Conservation (phyloP, 169 alveolate species). For the Fabrea salina region DNA sequence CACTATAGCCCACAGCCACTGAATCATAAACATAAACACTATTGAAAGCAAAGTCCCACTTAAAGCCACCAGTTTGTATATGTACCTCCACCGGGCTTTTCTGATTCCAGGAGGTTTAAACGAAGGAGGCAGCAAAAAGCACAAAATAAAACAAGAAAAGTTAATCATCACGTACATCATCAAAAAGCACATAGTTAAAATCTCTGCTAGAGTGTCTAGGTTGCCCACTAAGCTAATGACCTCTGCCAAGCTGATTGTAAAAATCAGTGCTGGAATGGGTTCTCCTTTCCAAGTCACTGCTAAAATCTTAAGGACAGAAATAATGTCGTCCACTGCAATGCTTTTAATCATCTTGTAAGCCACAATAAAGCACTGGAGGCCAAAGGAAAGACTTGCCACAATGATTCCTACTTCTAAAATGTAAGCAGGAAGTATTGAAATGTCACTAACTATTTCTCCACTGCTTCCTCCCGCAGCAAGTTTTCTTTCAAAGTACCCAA, state of each 20-base stretch:
- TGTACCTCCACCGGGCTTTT: constrained; percentile 33
- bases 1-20: constrained; percentile 24
- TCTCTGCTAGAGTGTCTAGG: constrained; percentile 33
- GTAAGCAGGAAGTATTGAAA: constrained; percentile 24
- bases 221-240: constrained; percentile 36
- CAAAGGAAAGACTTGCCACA: constrained; percentile 42
- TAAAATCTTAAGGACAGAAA: neutral
- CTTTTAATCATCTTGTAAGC: constrained; percentile 40
- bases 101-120: constrained; percentile 47
- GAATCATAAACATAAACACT: constrained; percentile 9
- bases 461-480: neutral
- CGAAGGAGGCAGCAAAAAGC: constrained; percentile 39
- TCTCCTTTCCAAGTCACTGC: constrained; percentile 37
- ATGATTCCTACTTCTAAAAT: constrained; percentile 38
- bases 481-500: neutral
- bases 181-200: constrained; percentile 47
- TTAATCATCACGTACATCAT: constrained; percentile 43
- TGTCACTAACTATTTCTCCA: neutral
- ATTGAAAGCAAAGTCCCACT: constrained; percentile 23
- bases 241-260: constrained; percentile 32
- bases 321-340: constrained; percentile 33
- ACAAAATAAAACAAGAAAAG: constrained; percentile 40
- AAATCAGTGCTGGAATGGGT: constrained; percentile 35
- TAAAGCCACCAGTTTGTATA: constrained; percentile 37
- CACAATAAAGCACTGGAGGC: constrained; percentile 45